phyloP scores from a whole-genome alignment of 768 basidiomycete genomes.

The Dentipellis sp. region DNA sequence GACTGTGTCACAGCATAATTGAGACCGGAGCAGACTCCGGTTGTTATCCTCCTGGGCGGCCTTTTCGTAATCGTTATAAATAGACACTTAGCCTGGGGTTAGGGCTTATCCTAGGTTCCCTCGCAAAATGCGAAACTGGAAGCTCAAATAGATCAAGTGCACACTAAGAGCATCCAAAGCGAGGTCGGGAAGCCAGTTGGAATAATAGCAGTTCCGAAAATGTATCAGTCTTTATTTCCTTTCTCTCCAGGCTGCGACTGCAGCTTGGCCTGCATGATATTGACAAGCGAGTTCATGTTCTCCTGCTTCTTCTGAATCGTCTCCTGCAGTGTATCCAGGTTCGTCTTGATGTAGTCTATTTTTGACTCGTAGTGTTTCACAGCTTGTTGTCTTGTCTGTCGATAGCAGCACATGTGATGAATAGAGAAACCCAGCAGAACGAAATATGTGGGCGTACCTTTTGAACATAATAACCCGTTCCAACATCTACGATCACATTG shows the following conservation, averaged over 20 bases:
- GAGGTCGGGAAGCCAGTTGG: neutral
- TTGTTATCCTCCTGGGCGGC: too few species aligned
- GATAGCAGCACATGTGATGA: neutral
- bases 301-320: constrained; percentile 90
- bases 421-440: neutral
- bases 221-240: neutral
- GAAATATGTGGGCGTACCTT: constrained; percentile 48
- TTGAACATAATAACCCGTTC: constrained; percentile 93
- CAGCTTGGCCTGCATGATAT: constrained; percentile 62
- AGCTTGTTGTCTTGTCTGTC: constrained; percentile 77
- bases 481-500: constrained; percentile 89
- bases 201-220: neutral
- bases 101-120: too few species aligned
- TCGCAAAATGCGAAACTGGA: too few species aligned
- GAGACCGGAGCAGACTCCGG: too few species aligned
- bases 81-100: too few species aligned
- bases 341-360: constrained; percentile 71
- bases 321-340: constrained; percentile 80
- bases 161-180: too few species aligned
- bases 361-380: constrained; percentile 74
- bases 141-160: too few species aligned
- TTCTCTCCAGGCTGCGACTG: constrained; percentile 17
- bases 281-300: constrained; percentile 67
- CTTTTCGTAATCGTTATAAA: too few species aligned
- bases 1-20: too few species aligned